Conservation (phyloP, 208 protist species). For the Trypanosoma melophagium region DNA sequence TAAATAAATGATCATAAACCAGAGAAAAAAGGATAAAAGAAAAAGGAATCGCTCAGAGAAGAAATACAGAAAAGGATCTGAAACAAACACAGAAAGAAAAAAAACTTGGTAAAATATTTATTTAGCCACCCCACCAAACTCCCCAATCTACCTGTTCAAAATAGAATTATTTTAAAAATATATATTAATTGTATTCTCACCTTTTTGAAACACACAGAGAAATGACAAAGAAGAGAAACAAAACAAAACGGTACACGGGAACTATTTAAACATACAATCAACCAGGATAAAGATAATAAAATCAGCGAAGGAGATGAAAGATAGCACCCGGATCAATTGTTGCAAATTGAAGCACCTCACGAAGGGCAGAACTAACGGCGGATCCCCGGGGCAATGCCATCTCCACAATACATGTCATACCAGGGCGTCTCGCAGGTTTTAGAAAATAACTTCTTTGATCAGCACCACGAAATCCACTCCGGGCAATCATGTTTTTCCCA, state of each 20-base stretch:
- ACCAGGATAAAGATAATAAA: neutral
- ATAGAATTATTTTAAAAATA: too few species aligned
- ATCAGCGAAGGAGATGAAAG: slow-evolving; percentile 30
- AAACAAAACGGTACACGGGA: slow-evolving; percentile 1
- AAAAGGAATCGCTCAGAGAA: too few species aligned
- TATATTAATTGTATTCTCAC: too few species aligned
- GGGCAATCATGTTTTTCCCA: slow-evolving; percentile 60
- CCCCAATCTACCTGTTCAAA: neutral
- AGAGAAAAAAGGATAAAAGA: slow-evolving; percentile 5
- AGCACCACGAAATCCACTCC: slow-evolving; percentile 58
- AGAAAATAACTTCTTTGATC: slow-evolving; percentile 63
- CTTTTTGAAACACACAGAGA: too few species aligned
- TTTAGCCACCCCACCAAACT: neutral
- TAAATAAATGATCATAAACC: neutral
- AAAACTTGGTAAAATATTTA: neutral
- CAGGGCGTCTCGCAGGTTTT: slow-evolving; percentile 63
- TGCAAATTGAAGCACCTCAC: slow-evolving; percentile 73
- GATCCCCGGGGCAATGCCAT: slow-evolving; percentile 64
- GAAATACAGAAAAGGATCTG: too few species aligned
- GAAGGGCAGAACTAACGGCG: slow-evolving; percentile 60
- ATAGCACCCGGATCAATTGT: slow-evolving; percentile 72
- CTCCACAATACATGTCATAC: slow-evolving; percentile 70
- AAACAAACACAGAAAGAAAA: slow-evolving; percentile 5
- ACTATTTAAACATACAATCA: too few species aligned
- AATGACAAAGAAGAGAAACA: neutral